Base-by-base conservation (phyloP, 2,329 filamentous ascomycete genomes). In the Colletotrichum scovillei region DNA sequence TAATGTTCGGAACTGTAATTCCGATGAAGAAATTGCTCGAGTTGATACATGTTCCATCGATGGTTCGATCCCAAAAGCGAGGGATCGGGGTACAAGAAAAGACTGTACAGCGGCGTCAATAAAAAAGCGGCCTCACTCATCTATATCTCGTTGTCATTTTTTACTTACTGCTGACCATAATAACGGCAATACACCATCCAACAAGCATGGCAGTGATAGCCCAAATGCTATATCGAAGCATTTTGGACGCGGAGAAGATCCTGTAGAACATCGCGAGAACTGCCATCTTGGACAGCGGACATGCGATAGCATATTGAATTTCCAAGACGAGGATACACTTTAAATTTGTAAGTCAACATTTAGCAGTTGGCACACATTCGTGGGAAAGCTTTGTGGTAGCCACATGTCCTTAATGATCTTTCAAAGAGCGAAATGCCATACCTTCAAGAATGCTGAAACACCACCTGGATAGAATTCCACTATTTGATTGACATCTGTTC, bases 221-320 rank as follows among this genome's bases (percentile, higher is more conserved):
- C 66, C 66, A 68, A 0, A 46, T 58, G 5, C 55, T 24, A 46
- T 26, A 16, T 38, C 57, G 66, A 9, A 68, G 49, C 11, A 22
- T 28, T 22, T 56, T 63, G 1, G 66, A 68, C 14, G 66, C 42
- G n/a, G 66, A 68, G 58, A 68, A 68, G 49, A 68, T 63, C n/a
- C 58, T 46, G 22, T 63, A 56, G 42, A 55, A 68, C 66, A 68
- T 68, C 16, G 46, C 49, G 5, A 68, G 42, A 14, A 68, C 57
- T 14, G 66, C 22, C 9, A 68, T 46, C 24, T 68, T 68, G 9
- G 57, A 68, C 4, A 68, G 7, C 4, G 57, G 58, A n/a, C 66
- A 63, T 19, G 58, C 58, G 14, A 56, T 32, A 19, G 46, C 66
- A 49, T 63, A 68, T 14, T 30, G 30, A n/a, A 38, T 63, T 12